Percentiles rank a stretch among this genome's conserved stretches.
Evolutionary conservation across 805 yeast genomes (phyloP).

Genomic region (Brettanomyces naardenensis): DNA sequence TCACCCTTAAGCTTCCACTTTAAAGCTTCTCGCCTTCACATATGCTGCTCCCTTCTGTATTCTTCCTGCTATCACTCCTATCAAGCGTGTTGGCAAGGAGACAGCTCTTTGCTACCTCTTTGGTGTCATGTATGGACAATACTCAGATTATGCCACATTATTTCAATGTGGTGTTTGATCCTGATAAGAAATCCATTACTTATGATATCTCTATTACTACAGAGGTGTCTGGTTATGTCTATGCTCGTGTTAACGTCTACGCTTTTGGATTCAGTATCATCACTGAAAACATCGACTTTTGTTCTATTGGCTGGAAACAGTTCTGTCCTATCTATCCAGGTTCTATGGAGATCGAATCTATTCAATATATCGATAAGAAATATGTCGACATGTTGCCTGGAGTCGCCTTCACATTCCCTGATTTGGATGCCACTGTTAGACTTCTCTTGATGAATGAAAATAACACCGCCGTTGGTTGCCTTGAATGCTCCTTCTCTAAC

Average conservation of each 20-base stretch:
- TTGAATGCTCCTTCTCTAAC: constrained; percentile 67
- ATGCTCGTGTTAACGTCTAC: constrained; percentile 64
- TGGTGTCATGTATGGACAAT: constrained; percentile 79
- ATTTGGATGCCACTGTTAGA: constrained; percentile 72
- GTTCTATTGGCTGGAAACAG: constrained; percentile 69
- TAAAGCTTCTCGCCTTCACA: too few relatives aligned
- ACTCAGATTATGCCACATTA: constrained; percentile 65
- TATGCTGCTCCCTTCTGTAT: background rate
- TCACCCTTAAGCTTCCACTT: too few relatives aligned
- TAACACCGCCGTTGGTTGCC: constrained; percentile 53
- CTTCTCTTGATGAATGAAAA: constrained; percentile 32
- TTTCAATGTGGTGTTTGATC: constrained; percentile 70
- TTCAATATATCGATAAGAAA: constrained; percentile 44
- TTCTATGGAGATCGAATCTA: constrained; percentile 63
- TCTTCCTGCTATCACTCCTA: constrained; percentile 4
- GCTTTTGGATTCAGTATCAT: constrained; percentile 82
- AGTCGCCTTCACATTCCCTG: constrained; percentile 80
- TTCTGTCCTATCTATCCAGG: constrained; percentile 89
- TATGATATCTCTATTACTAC: constrained; percentile 68
- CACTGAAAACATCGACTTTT: constrained; percentile 49
- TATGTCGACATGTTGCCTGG: constrained; percentile 64
- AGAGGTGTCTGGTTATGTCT: constrained; percentile 55
- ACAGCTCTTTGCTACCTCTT: constrained; percentile 54
- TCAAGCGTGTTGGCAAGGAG: constrained; percentile 22
- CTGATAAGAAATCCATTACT: constrained; percentile 56